Evolutionary conservation across 228 moss, liverwort and hornwort genomes (phyloP), one percentile per base, ranked within the genome.

Genomic region (Sphagnum magellanicum): DNA sequence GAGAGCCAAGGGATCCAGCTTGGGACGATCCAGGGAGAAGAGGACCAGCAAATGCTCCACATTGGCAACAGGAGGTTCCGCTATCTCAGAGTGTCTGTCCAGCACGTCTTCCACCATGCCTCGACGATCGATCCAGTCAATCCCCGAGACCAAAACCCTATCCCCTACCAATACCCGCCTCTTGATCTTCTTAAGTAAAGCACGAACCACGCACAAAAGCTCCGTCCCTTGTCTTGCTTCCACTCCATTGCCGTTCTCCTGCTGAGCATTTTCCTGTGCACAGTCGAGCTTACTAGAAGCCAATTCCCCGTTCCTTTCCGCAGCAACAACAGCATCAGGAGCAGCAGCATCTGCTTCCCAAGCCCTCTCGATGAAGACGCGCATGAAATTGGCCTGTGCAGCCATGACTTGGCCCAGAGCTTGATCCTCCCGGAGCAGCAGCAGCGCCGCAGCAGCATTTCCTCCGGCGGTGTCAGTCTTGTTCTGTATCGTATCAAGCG

Each of bases 51-150:
- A 77, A 73, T 92, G 78, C 73, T 98, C 85, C 16, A 98, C 98
- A 81, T 98, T 98, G 15, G 98, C 98, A 51, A 94, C 85, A 1
- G 94, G 98, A 14, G 98, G 98, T 73, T 98, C 94, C 32, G 89
- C 72, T 69, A 98, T 92, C 71, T 98, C 98, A 5, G 87, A 86
- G 66, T 81, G 66, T 13, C 98, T 81, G 67, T 90, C 93, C 50
- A 98, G 59, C 2, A 98, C 92, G 72, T 92, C 92, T 75, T 98
- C 98, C 68, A 98, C 91, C 98, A 98, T 94, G 16, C 98, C 98
- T 9, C 98, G 79, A 6, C 82, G 87, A 16, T 90, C 93, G 60
- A 71, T 77, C 98, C 98, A 94, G 70, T 98, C 98, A 47, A 98
- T 89, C 11, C 91, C 89, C 4, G 92, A 83, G 51, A 98, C 86